Base-by-base conservation (phyloP, 257 asterid genomes). In the Rehmannia glutinosa region DNA sequence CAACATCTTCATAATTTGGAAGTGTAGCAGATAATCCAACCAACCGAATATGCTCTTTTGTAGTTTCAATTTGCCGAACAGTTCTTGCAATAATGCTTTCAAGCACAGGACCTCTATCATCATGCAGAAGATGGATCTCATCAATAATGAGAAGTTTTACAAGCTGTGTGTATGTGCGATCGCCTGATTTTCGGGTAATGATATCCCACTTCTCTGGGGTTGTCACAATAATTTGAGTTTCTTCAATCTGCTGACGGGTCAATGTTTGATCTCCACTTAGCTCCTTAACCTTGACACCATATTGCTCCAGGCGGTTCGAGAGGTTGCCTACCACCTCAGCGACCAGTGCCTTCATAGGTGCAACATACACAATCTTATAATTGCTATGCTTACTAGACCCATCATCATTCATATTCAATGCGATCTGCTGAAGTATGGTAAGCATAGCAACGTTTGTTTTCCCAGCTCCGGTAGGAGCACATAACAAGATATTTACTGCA, bases 181-280 rank as follows among this genome's bases (percentile, higher is more conserved):
- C 89, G 61, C 89, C 89, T 24, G 89, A 83, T 74, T 83, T 83
- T 73, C 89, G 78, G 25, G 89, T 83, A 46, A 83, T 83, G 20
- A 83, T 83, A 68, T 83, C 89, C 89, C 89, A 83, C 77, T 83
- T 83, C 79, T 83, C 89, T 16, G 89, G 89, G 6, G 89, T 83
- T 3, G 89, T 83, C 71, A 83, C 89, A 36, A 83, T 83, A 64
- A 83, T 83, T 61, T 83, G 89, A 25, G 86, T 80, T 52, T 83
- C 89, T 8, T 83, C 89, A 62, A 83, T 83, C 77, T 83, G 89
- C 77, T 83, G 89, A 6, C 86, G 82, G 17, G 89, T 83, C 81
- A 83, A 51, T 25, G 86, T 49, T 68, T 83, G 89, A 71, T 83
- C 89, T 64, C 89, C 89, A 61, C 89, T 83, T 24, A 83, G 76